A percentile compares a stretch with the other conserved stretches of the same genome.
phyloP scores from a whole-genome alignment of 345 rosid species.

The Bretschneidera sinensis region DNA sequence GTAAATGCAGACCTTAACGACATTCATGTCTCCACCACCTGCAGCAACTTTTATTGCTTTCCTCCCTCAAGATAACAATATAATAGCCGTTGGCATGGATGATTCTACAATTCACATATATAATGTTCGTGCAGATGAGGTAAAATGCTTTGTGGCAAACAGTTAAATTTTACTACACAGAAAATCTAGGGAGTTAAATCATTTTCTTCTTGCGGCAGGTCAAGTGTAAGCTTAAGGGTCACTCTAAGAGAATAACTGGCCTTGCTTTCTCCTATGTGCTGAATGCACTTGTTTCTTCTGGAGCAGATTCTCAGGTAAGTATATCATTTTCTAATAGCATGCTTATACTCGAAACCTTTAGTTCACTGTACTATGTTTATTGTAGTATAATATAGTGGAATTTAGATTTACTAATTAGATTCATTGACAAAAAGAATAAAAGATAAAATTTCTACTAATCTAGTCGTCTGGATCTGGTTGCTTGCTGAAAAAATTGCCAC shows the following conservation, averaged over 20 bases:
- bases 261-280: constrained; percentile 65
- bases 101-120: constrained; percentile 51
- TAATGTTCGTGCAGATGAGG: constrained; percentile 54
- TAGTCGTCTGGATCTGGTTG: too few species aligned
- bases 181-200: not conserved
- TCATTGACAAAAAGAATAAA: too few species aligned
- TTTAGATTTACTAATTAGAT: too few species aligned
- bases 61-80: constrained; percentile 52
- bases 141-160: constrained; percentile 12
- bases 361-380: too few species aligned
- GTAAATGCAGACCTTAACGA: constrained; percentile 48
- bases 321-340: too few species aligned
- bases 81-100: constrained; percentile 53
- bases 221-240: constrained; percentile 66
- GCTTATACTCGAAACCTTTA: too few species aligned
- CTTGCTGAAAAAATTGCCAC: too few species aligned
- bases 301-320: constrained; percentile 85
- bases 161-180: constrained; percentile 5
- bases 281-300: constrained; percentile 67
- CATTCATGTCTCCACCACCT: constrained; percentile 55
- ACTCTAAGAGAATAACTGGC: constrained; percentile 65
- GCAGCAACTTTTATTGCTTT: constrained; percentile 52
- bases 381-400: too few species aligned
- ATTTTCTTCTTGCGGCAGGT: constrained; percentile 36
- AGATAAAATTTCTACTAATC: too few species aligned